phyloP scores from a whole-genome alignment of 31 red algal species.

The Porphyra umbilicalis region DNA sequence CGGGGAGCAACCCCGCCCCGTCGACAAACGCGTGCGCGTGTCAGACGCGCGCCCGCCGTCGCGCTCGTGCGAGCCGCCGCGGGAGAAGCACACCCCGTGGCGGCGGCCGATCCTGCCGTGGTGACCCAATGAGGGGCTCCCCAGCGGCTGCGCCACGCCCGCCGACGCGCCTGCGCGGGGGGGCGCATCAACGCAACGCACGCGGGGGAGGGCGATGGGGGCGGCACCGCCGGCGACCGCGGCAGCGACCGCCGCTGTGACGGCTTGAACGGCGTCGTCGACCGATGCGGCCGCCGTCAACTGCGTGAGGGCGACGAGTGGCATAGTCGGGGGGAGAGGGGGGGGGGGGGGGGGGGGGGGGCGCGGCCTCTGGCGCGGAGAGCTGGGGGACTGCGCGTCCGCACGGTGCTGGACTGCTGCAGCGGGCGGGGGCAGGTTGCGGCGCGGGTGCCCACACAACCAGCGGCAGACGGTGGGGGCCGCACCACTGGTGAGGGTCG shows the following conservation, averaged over 20 bases:
- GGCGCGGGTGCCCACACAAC: background rate
- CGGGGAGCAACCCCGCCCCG: conserved; percentile 1
- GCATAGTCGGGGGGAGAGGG: background rate
- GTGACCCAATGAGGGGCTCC: conserved; percentile 3
- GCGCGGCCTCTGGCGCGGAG: background rate
- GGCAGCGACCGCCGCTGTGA: background rate
- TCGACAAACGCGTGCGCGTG: conserved; percentile 24
- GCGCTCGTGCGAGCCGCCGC: conserved; percentile 13
- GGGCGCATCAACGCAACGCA: conserved; percentile 10
- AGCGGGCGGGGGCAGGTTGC: background rate
- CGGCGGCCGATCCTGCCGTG: conserved; percentile 1
- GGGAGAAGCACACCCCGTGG: conserved; percentile 11
- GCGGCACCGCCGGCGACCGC: conserved; percentile 1
- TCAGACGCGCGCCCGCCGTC: conserved; percentile 19
- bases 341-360: background rate
- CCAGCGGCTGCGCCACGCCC: conserved; percentile 7
- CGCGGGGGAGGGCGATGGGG: conserved; percentile 18
- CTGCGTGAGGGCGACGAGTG: background rate
- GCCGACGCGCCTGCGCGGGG: background rate
- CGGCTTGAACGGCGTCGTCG: background rate
- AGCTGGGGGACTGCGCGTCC: background rate
- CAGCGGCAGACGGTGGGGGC: no score
- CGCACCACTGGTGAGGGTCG: no score
- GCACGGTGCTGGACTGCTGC: background rate
- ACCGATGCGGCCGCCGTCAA: background rate